A percentile compares a stretch with the other conserved stretches of the same genome.
phyloP scores from a whole-genome alignment of 2,329 filamentous ascomycete species.

The Exophiala sideris region DNA sequence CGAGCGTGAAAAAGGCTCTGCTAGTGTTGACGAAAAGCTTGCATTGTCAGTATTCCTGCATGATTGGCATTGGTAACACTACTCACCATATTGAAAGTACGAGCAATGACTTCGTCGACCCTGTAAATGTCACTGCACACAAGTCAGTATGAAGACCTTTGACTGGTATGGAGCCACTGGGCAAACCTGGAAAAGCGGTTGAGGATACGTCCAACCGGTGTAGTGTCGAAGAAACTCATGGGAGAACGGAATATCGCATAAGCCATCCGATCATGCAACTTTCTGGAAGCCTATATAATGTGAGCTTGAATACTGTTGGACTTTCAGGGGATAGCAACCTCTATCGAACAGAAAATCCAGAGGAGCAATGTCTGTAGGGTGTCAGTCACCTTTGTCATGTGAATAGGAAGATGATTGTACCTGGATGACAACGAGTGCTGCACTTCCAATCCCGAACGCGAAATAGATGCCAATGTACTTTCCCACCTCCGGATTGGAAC shows the following conservation, averaged over 20 bases:
- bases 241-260: slow-evolving; percentile 95
- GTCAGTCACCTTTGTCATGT: slow-evolving; percentile 11
- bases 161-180: neutral
- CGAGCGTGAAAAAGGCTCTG: slow-evolving; percentile 76
- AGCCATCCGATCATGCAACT: slow-evolving; percentile 95
- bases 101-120: slow-evolving; percentile 88
- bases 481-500: slow-evolving; percentile 70
- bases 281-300: slow-evolving; percentile 70
- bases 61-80: slow-evolving; percentile 29
- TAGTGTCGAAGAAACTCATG: slow-evolving; percentile 99
- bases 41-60: slow-evolving; percentile 19
- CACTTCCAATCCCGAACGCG: slow-evolving; percentile 83
- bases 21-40: slow-evolving; percentile 70
- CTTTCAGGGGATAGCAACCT: slow-evolving; percentile 54
- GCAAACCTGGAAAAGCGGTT: slow-evolving; percentile 86
- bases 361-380: slow-evolving; percentile 69
- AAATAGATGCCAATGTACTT: slow-evolving; percentile 96
- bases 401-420: slow-evolving; percentile 9
- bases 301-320: slow-evolving; percentile 1
- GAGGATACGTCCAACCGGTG: slow-evolving; percentile 89
- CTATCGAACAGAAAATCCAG: slow-evolving; percentile 99
- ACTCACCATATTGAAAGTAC: slow-evolving; percentile 91
- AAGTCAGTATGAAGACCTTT: neutral
- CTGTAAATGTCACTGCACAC: slow-evolving; percentile 52
- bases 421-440: slow-evolving; percentile 80